Evolutionary conservation across 1,284 basidiomycete species (phyloP), one percentile per base, ranked within the genome.

Genomic region (Pyrrhoderma lamaoense): DNA sequence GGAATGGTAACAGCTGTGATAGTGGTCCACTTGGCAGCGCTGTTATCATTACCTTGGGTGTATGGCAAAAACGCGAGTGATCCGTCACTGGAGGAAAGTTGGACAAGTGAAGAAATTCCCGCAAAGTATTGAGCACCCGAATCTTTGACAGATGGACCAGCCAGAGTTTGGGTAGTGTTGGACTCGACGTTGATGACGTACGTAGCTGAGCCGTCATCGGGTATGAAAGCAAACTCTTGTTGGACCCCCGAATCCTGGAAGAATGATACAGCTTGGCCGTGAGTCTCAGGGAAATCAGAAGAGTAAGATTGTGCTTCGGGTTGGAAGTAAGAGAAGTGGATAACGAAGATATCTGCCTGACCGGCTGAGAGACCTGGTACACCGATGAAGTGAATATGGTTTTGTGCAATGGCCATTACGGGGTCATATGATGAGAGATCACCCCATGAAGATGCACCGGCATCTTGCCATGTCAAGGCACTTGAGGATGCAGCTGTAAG

Each of bases 301-400:
- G 76, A 70, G 53, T 85, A 93, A 0, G 71, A 56, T 64, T 93
- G 89, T 3, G 80, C 60, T n/a, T 74, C 67, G 16, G 87, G 82
- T 65, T 94, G 91, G 76, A 87, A 85, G 71, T 73, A 88, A 9
- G 84, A 79, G 67, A 80, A 93, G 68, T 94, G 91, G 57, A 94
- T 89, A 34, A 93, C 89, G 60, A 90, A 94, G 54, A 93, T 84
- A 54, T 82, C 70, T 2, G 81, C 84, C 45, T 75, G 77, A 36
- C 89, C 90, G 18, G 81, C 75, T 16, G 76, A 56, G 3, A 78
- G 72, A 34, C 71, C 74, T 5, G 88, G 85, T 2, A 88, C 80
- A 56, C 87, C 74, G 40, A 92, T 70, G 76, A 90, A 92, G 62
- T 86, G 79, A 27, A 89, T 70, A 61, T 89, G 86, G 61, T 89